Evolutionary conservation across 176 grass and related monocot species (phyloP).

Genomic region (Avena atlantica): DNA sequence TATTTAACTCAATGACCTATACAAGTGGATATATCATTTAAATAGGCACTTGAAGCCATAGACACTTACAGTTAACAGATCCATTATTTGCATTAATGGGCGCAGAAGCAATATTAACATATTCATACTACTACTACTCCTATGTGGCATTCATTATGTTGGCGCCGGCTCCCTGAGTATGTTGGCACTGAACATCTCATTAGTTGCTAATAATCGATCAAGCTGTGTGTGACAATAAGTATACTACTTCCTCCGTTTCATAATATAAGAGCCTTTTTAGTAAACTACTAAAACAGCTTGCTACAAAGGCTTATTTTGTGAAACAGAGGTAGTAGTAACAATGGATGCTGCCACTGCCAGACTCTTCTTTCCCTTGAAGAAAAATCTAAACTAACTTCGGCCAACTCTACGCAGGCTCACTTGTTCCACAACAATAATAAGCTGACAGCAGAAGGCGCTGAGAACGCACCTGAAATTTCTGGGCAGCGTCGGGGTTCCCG

Average conservation of each 20-base stretch:
- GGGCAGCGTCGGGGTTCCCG: slow-evolving; percentile 81
- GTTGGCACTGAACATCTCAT: not conserved
- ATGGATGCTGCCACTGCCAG: not conserved
- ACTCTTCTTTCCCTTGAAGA: not conserved
- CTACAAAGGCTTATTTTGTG: no score
- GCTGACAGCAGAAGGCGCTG: not conserved
- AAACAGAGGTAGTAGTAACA: not conserved
- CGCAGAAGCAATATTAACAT: not conserved
- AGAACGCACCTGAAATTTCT: slow-evolving; percentile 76
- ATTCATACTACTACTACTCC: no score
- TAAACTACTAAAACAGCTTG: no score
- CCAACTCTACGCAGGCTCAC: not conserved
- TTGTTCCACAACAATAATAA: not conserved
- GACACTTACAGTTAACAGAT: not conserved
- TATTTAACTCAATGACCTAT: not conserved
- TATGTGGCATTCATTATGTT: no score
- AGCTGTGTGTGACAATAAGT: not conserved
- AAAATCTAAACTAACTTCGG: not conserved
- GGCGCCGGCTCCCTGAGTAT: not conserved
- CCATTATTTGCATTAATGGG: not conserved
- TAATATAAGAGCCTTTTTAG: no score
- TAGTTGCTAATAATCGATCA: not conserved
- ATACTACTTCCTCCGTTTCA: no score
- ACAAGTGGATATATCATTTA: not conserved
- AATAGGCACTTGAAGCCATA: not conserved